Evolutionary conservation across 768 basidiomycete genomes (phyloP), one percentile per base, ranked within the genome.

Genomic region (Mycena leptocephala): DNA sequence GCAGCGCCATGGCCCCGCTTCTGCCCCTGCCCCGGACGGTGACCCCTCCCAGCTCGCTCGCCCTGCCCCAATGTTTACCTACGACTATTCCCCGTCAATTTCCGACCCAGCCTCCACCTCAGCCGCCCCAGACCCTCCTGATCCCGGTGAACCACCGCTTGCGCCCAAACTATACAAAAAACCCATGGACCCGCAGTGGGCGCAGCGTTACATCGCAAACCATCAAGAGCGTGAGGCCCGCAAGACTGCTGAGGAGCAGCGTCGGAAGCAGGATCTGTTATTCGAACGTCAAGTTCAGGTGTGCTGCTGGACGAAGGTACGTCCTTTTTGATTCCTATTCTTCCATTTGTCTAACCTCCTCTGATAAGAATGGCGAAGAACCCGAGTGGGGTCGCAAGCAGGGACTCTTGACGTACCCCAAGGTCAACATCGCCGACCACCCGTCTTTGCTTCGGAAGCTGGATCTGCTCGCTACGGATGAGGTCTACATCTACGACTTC

Each of bases 401-500:
- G 30, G 65, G 66, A 2, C 7, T 65, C 2, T 16, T 20, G 33
- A 24, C 30, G 5, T 30, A 20, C 28, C 51, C n/a, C n/a, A n/a
- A 35, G 9, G 33, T 67, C 30, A 74, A 74, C 56, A 33, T 65
- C 3, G 55, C 56, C 14, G 33, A 26, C 16, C 22, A 55, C 30
- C 65, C 65, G 0, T 13, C 18, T 10, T n/a, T 67, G 18, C 56
- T 74, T 6, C 24, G 61, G 35, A 66, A 74, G 56, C 41, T 72
- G 43, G 48, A 28, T 0, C 65, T 74, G 26, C 33, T 2, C 18
- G 24, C 24, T 5, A 46, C 28, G 5, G 63, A 66, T 22, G 64
- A 74, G 24, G 53, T 74, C 37, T 24, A 11, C 9, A 41, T 74
- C 20, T 74, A 59, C 56, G 65, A 74, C 53, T 67, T 59, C 33